Percentiles rank a stretch among this genome's conserved stretches.
phyloP scores from a whole-genome alignment of 1,284 basidiomycete species.

The Cutaneotrichosporon mucoides region DNA sequence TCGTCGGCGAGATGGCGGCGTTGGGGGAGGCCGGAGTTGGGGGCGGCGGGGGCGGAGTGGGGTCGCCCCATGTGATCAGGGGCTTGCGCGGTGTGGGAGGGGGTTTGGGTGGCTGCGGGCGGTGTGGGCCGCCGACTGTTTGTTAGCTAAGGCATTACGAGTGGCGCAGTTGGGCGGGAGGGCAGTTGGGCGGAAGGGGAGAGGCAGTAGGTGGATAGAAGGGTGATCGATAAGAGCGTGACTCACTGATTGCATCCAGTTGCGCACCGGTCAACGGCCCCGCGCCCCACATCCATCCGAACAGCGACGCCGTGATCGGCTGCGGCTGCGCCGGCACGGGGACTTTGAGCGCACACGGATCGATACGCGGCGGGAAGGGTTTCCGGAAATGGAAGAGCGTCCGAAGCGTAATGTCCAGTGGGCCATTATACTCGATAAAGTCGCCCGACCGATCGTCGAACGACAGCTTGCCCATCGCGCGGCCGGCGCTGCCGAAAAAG shows the following conservation, averaged over 20 bases:
- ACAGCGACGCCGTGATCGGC: conserved; percentile 32
- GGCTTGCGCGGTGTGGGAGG: conserved; percentile 37
- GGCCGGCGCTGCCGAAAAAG: conserved; percentile 29
- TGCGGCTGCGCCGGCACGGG: conserved; percentile 41
- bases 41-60: not conserved
- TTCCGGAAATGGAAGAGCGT: conserved; percentile 50
- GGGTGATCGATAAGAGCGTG: too few relatives aligned
- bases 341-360: conserved; percentile 35
- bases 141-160: too few relatives aligned
- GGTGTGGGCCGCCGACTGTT: conserved; percentile 40
- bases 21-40: too few relatives aligned
- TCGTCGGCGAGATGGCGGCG: too few relatives aligned
- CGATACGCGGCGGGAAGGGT: conserved; percentile 44
- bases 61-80: conserved; percentile 39
- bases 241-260: conserved; percentile 34
- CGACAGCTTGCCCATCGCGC: conserved; percentile 36
- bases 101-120: conserved; percentile 32
- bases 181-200: too few relatives aligned
- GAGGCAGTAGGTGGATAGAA: too few relatives aligned
- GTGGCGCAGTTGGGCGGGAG: too few relatives aligned
- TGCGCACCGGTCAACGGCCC: conserved; percentile 45
- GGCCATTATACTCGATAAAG: conserved; percentile 45
- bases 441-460: conserved; percentile 49
- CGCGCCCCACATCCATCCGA: conserved; percentile 50
- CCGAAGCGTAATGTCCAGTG: conserved; percentile 44